Evolutionary conservation across 1,284 basidiomycete species (phyloP).

Genomic region (Salmacisia buchloeana): DNA sequence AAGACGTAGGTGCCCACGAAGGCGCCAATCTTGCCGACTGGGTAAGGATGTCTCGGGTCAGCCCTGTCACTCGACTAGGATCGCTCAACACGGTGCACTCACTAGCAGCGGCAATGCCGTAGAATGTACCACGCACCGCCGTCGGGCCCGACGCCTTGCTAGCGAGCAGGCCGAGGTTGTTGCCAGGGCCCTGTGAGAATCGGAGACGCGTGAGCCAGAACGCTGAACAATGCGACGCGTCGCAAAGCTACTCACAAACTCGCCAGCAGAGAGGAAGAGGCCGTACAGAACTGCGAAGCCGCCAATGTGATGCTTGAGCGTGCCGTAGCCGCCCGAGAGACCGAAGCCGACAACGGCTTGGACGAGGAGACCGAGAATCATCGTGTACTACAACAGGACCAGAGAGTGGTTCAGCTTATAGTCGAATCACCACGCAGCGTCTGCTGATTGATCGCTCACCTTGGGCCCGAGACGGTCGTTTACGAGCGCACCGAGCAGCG

Average conservation of each 20-base stretch:
- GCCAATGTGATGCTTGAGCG: conserved; percentile 52
- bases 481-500: conserved; percentile 69
- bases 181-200: conserved; percentile 55
- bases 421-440: conserved; percentile 50
- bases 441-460: conserved; percentile 59
- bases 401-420: not conserved
- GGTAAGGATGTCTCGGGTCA: conserved; percentile 13
- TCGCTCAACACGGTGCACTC: conserved; percentile 91
- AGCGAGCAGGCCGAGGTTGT: conserved; percentile 42
- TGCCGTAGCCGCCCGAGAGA: conserved; percentile 34
- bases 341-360: conserved; percentile 58
- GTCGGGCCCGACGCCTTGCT: conserved; percentile 34
- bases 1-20: conserved; percentile 40
- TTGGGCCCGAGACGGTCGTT: conserved; percentile 54
- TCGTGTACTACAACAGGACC: conserved; percentile 16
- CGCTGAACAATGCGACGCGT: conserved; percentile 68
- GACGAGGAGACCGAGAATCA: conserved; percentile 35
- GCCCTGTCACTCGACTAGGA: conserved; percentile 57
- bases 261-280: conserved; percentile 79
- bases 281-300: conserved; percentile 67
- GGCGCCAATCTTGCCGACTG: conserved; percentile 16
- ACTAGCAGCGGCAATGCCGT: conserved; percentile 61
- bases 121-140: conserved; percentile 37
- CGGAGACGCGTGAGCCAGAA: conserved; percentile 58
- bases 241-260: conserved; percentile 55